Base-by-base conservation (phyloP, 768 basidiomycete genomes). In the Serendipita indica region DNA sequence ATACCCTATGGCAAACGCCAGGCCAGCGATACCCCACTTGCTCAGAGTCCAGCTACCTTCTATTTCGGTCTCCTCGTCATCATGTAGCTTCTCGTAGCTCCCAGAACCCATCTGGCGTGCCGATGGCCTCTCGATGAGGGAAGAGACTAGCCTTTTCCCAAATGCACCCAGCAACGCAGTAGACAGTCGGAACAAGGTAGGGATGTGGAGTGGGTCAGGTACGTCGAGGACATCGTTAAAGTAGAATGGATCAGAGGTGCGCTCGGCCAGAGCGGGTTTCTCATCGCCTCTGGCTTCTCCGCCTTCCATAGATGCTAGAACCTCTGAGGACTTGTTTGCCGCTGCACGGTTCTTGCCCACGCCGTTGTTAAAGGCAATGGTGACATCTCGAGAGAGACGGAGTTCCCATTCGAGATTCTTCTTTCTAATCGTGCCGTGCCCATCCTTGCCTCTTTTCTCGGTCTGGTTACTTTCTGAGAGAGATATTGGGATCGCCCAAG, bases 301-400 rank as follows among this genome's bases (percentile, higher is more conserved):
- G 18, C 27, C 41, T n/a, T 43, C 41, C 41, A 43, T 1, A 43
- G 7, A 18, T 1, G 41, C 41, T 4, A 54, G 49, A 27, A 28
- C 30, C 22, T 27, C 20, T 28, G 20, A n/a, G 3, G 49, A 32
- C 16, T 2, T 30, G 20, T 7, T 54, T 32, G 49, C 30, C 49
- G 30, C 10, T 25, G 20, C 22, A 46, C 14, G 14, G 12, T 25
- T 54, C 49, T 43, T n/a, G 18, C 27, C 41, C 41, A 43, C 7
- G 16, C 27, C 16, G 41, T n/a, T 27, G 22, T 32, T 54, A 27
- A 54, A 27, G 3, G 49, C 49, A n/a, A 27, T n/a, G 4, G 49
- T 30, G 10, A 54, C 49, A 27, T 54, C 49, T 30, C 30, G 49
- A n/a, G 49, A 54, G 49, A 54, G 49, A n/a, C 49, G 49, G 16